These are phyloP conservation scores for Aspergillus versicolor DNA, from an alignment of 2,329 filamentous ascomycete species.

Conservation along the genomic window DNA sequence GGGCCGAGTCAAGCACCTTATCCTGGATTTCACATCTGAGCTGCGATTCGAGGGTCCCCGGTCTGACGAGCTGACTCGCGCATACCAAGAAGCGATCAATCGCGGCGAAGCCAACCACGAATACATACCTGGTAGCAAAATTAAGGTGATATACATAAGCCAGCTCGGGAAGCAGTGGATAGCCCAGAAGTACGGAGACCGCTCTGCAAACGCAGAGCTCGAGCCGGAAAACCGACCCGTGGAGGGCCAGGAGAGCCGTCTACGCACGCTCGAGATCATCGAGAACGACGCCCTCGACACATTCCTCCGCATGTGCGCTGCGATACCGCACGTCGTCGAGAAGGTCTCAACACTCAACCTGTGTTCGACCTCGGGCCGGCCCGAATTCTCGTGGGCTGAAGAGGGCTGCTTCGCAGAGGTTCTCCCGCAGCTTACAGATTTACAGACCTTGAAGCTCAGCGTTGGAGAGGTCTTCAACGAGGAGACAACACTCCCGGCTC, in stretches of 20 bases:
- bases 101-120: constrained; percentile 19
- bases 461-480: constrained; percentile 25
- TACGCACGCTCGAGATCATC: constrained; percentile 26
- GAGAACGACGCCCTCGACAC: constrained; percentile 28
- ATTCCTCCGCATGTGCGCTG: constrained; percentile 20
- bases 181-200: constrained; percentile 9
- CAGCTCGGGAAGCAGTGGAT: constrained; percentile 16
- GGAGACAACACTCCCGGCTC: constrained; percentile 10
- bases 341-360: constrained; percentile 20
- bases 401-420: constrained; percentile 15
- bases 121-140: constrained; percentile 11
- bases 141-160: constrained; percentile 17
- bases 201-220: not conserved
- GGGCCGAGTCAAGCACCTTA: constrained; percentile 21
- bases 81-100: constrained; percentile 16
- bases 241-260: not conserved
- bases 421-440: constrained; percentile 14
- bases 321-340: constrained; percentile 19
- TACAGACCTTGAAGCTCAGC: constrained; percentile 20
- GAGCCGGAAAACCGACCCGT: not conserved
- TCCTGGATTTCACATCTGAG: constrained; percentile 18
- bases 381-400: constrained; percentile 18
- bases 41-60: constrained; percentile 26
- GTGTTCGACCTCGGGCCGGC: constrained; percentile 19
- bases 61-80: constrained; percentile 11